phyloP scores from a whole-genome alignment of 2,329 filamentous ascomycete genomes.

The Fusarium sambucinum region DNA sequence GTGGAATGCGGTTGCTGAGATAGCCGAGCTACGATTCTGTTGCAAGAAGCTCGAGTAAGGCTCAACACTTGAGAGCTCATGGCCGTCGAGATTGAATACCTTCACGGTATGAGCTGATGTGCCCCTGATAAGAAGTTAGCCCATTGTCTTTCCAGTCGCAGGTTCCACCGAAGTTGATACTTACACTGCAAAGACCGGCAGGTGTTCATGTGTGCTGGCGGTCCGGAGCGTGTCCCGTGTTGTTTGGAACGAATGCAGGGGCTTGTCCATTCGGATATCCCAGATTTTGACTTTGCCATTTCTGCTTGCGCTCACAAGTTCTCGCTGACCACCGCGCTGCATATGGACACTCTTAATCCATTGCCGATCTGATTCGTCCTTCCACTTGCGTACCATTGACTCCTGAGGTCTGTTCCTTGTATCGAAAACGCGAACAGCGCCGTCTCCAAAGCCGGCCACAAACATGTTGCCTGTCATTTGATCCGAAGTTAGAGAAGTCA shows the following conservation, averaged over 20 bases:
- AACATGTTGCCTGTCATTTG: conserved; percentile 98
- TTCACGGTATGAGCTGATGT: conserved; percentile 90
- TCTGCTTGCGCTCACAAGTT: conserved; percentile 88
- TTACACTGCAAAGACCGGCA: conserved; percentile 94
- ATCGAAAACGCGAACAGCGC: conserved; percentile 93
- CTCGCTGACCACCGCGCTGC: conserved; percentile 92
- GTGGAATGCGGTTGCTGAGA: conserved; percentile 92
- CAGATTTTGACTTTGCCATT: conserved; percentile 95
- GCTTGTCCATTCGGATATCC: conserved; percentile 90
- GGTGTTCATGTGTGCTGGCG: conserved; percentile 93
- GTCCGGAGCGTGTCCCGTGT: conserved; percentile 85
- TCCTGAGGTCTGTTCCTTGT: conserved; percentile 85
- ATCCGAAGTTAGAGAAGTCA: conserved; percentile 95
- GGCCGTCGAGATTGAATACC: conserved; percentile 89
- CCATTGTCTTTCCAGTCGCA: conserved; percentile 7
- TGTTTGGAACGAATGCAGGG: conserved; percentile 78
- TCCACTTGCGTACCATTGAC: conserved; percentile 96
- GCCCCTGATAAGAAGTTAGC: conserved; percentile 69
- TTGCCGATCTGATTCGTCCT: conserved; percentile 84
- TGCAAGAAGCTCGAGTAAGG: conserved; percentile 91
- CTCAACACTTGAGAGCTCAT: conserved; percentile 83
- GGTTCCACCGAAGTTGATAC: conserved; percentile 52
- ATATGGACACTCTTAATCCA: conserved; percentile 98
- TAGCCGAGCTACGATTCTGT: conserved; percentile 82
- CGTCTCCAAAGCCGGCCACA: conserved; percentile 95